phyloP scores from a whole-genome alignment of 2,329 filamentous ascomycete species.

The Emmonsiellopsis sp. region DNA sequence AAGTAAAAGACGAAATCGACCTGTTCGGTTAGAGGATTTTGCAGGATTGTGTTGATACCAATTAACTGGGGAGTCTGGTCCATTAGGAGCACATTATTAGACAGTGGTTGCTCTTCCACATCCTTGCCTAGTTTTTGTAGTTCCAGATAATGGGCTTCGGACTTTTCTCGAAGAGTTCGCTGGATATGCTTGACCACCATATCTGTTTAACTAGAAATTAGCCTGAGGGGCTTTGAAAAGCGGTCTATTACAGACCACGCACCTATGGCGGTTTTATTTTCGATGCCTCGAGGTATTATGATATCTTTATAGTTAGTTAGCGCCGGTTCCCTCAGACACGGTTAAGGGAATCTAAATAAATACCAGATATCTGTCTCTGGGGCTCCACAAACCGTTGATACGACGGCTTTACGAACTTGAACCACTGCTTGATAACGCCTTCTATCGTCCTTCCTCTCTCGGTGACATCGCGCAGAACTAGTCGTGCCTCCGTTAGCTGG shows the following conservation, averaged over 20 bases:
- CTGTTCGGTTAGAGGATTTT: slow-evolving; percentile 64
- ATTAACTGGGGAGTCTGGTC: slow-evolving; percentile 68
- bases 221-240: slow-evolving; percentile 6
- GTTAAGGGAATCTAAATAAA: slow-evolving; percentile 12
- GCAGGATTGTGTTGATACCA: slow-evolving; percentile 84
- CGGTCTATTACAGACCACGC: slow-evolving; percentile 7
- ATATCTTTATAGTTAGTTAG: slow-evolving; percentile 51
- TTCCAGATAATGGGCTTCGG: slow-evolving; percentile 67
- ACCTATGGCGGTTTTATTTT: slow-evolving; percentile 82
- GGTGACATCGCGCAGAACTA: slow-evolving; percentile 76
- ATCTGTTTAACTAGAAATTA: slow-evolving; percentile 35
- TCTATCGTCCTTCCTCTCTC: slow-evolving; percentile 86
- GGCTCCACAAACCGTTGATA: slow-evolving; percentile 91
- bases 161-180: slow-evolving; percentile 78
- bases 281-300: slow-evolving; percentile 87
- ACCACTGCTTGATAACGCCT: slow-evolving; percentile 98
- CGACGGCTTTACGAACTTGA: slow-evolving; percentile 90
- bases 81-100: slow-evolving; percentile 63
- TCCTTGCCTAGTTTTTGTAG: slow-evolving; percentile 66
- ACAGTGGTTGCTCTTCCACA: slow-evolving; percentile 62
- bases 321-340: neutral
- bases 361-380: slow-evolving; percentile 74
- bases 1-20: slow-evolving; percentile 99
- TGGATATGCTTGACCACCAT: slow-evolving; percentile 95
- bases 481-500: slow-evolving; percentile 15